phyloP scores from a whole-genome alignment of 306 rosid genomes.

The Pyrus bretschneideri region DNA sequence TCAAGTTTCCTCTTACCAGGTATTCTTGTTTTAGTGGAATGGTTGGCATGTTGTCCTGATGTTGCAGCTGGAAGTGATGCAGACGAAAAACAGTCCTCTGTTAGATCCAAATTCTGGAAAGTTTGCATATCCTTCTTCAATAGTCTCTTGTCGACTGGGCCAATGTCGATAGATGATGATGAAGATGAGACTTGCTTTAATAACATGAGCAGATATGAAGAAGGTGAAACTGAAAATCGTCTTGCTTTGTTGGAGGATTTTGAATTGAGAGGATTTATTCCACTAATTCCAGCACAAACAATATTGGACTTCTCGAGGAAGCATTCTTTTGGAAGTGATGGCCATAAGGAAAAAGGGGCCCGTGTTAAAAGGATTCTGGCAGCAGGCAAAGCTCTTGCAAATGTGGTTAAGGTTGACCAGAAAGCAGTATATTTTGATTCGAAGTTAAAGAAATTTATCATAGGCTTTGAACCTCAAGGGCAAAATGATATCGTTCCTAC shows the following conservation, averaged over 20 bases:
- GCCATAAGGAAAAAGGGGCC: slow-evolving; percentile 64
- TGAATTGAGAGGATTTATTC: slow-evolving; percentile 86
- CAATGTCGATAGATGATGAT: slow-evolving; percentile 45
- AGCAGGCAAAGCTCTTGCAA: slow-evolving; percentile 81
- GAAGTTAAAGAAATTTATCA: slow-evolving; percentile 53
- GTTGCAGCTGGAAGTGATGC: slow-evolving; percentile 53
- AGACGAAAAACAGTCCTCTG: slow-evolving; percentile 55
- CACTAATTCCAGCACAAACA: slow-evolving; percentile 87
- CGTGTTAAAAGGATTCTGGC: slow-evolving; percentile 74
- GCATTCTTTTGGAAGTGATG: slow-evolving; percentile 58
- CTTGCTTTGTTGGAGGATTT: slow-evolving; percentile 94
- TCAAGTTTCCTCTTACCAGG: slow-evolving; percentile 79
- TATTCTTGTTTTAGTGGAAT: slow-evolving; percentile 78
- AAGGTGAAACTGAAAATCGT: slow-evolving; percentile 82
- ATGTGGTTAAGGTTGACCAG: slow-evolving; percentile 58
- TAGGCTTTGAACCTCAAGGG: slow-evolving; percentile 51
- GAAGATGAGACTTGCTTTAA: slow-evolving; percentile 82
- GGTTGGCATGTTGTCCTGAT: slow-evolving; percentile 88
- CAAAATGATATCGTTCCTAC: slow-evolving; percentile 36
- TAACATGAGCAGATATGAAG: slow-evolving; percentile 82
- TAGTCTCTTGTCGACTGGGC: slow-evolving; percentile 52
- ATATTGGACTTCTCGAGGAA: slow-evolving; percentile 90
- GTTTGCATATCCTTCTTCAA: slow-evolving; percentile 59
- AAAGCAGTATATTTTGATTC: slow-evolving; percentile 52
- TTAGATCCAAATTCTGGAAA: slow-evolving; percentile 81